These are phyloP conservation scores for Beta lomatogona DNA, from an alignment of 179 eudicot genomes.

Conservation along the genomic window DNA sequence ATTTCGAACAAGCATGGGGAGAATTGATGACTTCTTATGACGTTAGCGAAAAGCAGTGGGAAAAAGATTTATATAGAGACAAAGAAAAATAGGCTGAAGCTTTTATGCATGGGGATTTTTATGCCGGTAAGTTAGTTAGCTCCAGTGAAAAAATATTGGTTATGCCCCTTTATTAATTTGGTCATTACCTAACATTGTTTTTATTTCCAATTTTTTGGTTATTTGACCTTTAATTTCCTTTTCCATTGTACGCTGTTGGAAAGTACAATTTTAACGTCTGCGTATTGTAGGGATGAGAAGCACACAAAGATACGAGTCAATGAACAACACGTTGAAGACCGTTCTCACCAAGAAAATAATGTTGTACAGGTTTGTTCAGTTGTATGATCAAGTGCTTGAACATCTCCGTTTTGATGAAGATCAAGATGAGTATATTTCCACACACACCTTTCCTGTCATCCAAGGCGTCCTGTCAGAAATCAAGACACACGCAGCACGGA, in stretches of 20 bases:
- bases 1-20: not conserved
- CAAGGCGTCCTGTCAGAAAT: not conserved
- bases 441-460: not conserved
- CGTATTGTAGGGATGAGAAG: not conserved
- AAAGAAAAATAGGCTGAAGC: not conserved
- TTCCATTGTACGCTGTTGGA: no score
- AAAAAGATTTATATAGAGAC: not conserved
- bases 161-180: no score
- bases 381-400: not conserved
- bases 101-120: not conserved
- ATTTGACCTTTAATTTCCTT: no score
- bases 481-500: no score
- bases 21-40: no score
- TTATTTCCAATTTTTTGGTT: no score
- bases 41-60: not conserved
- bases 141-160: not conserved
- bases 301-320: not conserved
- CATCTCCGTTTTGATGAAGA: not conserved
- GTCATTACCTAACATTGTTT: no score
- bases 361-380: not conserved
- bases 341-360: no score
- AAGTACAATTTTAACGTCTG: no score
- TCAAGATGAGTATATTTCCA: not conserved
- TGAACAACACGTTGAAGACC: not conserved
- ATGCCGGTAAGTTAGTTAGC: not conserved